Evolutionary conservation across 208 protist genomes (phyloP).

Genomic region (Angomonas ambiguus): DNA sequence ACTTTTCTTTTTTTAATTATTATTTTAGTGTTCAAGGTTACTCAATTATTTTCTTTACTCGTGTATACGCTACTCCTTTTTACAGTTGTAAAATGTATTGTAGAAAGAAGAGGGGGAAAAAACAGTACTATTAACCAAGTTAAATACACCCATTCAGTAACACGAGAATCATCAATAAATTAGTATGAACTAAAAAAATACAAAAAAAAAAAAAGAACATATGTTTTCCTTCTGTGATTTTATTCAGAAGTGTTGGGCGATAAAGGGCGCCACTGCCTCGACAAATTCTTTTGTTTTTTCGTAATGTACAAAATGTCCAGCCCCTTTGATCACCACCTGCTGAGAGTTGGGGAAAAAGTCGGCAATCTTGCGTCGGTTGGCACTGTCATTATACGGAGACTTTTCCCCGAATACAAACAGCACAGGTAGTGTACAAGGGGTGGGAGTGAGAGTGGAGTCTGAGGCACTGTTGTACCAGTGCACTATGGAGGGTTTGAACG

Average conservation of each 20-base stretch:
- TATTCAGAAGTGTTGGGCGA: slow-evolving; percentile 26
- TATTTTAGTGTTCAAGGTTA: too few relatives aligned
- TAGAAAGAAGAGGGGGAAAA: not conserved
- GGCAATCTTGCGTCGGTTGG: slow-evolving; percentile 28
- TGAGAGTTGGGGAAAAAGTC: slow-evolving; percentile 55
- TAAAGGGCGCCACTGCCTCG: slow-evolving; percentile 60
- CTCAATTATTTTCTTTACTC: too few relatives aligned
- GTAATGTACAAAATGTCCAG: slow-evolving; percentile 86
- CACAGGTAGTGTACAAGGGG: slow-evolving; percentile 55
- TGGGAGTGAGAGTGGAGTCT: slow-evolving; percentile 17
- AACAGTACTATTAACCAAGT: not conserved
- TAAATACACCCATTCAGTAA: slow-evolving; percentile 6
- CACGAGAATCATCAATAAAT: not conserved
- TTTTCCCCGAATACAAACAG: slow-evolving; percentile 83
- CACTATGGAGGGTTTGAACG: slow-evolving; percentile 46
- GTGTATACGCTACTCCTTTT: too few relatives aligned
- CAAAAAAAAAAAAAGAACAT: not conserved
- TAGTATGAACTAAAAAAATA: not conserved
- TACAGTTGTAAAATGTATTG: slow-evolving; percentile 5
- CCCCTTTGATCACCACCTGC: slow-evolving; percentile 58
- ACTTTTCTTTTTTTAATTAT: not conserved
- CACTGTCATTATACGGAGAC: slow-evolving; percentile 67
- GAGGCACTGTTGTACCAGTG: slow-evolving; percentile 28
- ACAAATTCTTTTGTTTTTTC: slow-evolving; percentile 74
- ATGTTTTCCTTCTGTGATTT: not conserved